Base-by-base conservation (phyloP, 192 early-diverging fungal genomes). In the Linnemannia elongata region DNA sequence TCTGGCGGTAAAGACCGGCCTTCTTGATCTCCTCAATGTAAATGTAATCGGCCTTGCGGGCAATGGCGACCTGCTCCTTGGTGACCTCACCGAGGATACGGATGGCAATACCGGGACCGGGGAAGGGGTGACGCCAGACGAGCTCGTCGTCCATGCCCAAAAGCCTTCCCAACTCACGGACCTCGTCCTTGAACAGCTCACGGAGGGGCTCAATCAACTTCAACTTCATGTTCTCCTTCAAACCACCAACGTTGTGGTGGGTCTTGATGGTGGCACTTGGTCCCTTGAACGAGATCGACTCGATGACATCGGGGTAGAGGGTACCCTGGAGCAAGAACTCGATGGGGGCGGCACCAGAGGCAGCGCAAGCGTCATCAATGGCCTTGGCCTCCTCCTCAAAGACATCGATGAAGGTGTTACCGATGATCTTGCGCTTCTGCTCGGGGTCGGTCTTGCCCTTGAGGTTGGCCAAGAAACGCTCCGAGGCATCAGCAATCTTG, bases 21-120 rank as follows among this genome's bases (percentile, higher is more conserved):
- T 97, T 96, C 93, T 98, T 98, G 90, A 99, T 99, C 89, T 99
- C 98, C 82, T 98, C 96, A 90, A 99, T 99, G 91, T 97, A 99
- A 82, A 99, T 99, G 83, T 96, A 91, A 92, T 99, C 98, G 54
- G 98, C 98, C 63, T 94, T 92, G 49, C 97, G 95, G 33, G 95
- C 98, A 92, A 99, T 99, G 72, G 92, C 92, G n/a, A 99, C 97
- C 90, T 99, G 97, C 72, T 93, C 89, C 36, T 91, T 94, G 54
- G 97, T 97, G 44, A 99, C 98, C 90, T 99, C 98, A 66, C 98
- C 98, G 13, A 99, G 88, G 38, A 99, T 94, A 83, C 98, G 96
- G 87, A 99, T 99, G 55, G 98, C 98, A 88, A 99, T 98, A 81
- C 98, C 98, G 45, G 98, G 98, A 39, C 98, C 98, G 68, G 98